Base-by-base conservation (phyloP, 805 yeast genomes). In the Barnettozyma salicaria region DNA sequence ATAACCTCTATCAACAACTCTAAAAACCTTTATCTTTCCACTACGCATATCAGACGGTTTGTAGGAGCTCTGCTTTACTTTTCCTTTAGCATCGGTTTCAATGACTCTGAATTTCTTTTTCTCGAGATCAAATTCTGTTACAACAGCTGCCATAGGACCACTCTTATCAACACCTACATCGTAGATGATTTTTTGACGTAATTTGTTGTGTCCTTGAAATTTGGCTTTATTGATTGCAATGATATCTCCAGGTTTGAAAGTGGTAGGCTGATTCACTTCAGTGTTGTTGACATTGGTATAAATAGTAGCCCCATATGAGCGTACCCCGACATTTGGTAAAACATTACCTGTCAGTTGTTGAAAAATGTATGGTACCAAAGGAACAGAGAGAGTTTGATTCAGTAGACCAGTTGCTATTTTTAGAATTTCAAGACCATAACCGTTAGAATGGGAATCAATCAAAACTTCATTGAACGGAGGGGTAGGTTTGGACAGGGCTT, bases 241-340 rank as follows among this genome's bases (percentile, higher is more conserved):
- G 8, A 90, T 68, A 58, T 92, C 97, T 42, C 98, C 98, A 0
- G 94, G 80, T 32, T 73, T 68, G 37, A 88, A 72, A 27, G 77
- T 82, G 37, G 76, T 87, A 21, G 61, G 50, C 47, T 72, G 77
- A 12, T 68, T 60, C 6, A 76, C 71, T 6, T 67, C 64, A 3
- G 65, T 50, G 30, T 76, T 70, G 50, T 68, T 69, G 41, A 62
- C 47, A 47, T 72, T 82, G 45, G 67, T 64, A 60, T 79, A 88
- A 43, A 82, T 68, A 17, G 73, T 68, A n/a, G 72, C 80, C 27
- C 97, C 97, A 56, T 65, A 84, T 1, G 84, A 71, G 47, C 81
- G 76, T 25, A 61, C 57, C 0, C 87, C 95, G 32, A 85, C 71
- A 1, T 83, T 72, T 30, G 65, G 70, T 18, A 80, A 54, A 4